Evolutionary conservation across 352 stramenopile genomes (phyloP).

Genomic region (Phytophthora multivora): DNA sequence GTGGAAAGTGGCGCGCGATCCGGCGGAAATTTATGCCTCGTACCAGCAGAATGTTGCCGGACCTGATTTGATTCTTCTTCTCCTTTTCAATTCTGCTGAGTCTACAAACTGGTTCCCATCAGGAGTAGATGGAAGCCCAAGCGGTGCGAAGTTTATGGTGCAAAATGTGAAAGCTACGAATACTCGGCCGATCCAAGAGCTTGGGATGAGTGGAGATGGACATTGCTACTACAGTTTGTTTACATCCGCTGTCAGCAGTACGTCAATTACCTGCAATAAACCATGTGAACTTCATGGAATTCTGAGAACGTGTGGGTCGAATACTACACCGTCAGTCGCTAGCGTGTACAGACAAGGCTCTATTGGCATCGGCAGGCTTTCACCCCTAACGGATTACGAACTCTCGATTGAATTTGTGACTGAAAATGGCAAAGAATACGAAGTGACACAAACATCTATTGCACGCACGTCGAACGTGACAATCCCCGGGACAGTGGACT

Average conservation of each 20-base stretch:
- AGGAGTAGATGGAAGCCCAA: slow-evolving; percentile 32
- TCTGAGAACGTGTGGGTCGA: slow-evolving; percentile 24
- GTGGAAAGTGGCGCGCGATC: slow-evolving; percentile 31
- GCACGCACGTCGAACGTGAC: slow-evolving; percentile 40
- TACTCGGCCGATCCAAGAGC: slow-evolving; percentile 10
- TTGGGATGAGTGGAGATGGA: slow-evolving; percentile 38
- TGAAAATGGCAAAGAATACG: slow-evolving; percentile 35
- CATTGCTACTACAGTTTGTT: slow-evolving; percentile 49
- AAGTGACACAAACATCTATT: slow-evolving; percentile 30
- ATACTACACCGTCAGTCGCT: slow-evolving; percentile 13
- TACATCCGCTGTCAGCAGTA: background rate
- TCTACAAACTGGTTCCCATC: slow-evolving; percentile 22
- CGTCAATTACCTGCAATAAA: slow-evolving; percentile 24
- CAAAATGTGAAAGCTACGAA: slow-evolving; percentile 26
- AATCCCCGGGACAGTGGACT: slow-evolving; percentile 37
- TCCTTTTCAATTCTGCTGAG: slow-evolving; percentile 39
- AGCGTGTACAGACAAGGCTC: slow-evolving; percentile 39
- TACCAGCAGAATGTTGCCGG: slow-evolving; percentile 27
- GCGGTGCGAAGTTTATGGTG: slow-evolving; percentile 49
- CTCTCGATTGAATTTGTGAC: slow-evolving; percentile 38
- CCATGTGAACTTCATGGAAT: slow-evolving; percentile 14
- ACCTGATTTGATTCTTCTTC: slow-evolving; percentile 30
- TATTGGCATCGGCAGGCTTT: slow-evolving; percentile 42
- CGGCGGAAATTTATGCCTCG: slow-evolving; percentile 19
- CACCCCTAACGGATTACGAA: slow-evolving; percentile 38